Base-by-base conservation (phyloP, 345 rosid species). In the Trapa bicornis region DNA sequence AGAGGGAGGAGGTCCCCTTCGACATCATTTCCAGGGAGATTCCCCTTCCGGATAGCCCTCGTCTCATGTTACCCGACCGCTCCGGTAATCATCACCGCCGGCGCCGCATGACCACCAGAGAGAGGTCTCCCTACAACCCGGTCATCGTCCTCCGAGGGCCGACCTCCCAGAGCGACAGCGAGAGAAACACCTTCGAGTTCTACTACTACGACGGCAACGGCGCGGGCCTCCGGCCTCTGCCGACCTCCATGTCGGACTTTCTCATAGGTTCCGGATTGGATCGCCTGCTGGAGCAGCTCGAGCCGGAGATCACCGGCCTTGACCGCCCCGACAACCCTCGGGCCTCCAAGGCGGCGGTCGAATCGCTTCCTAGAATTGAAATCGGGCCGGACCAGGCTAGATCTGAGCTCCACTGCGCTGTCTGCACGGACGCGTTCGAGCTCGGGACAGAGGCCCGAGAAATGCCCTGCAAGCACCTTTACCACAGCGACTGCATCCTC, bases 391-490 rank as follows among this genome's bases (percentile, higher is more conserved):
- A 47, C 14, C 87, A 87, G 43, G 53, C 65, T 7, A 65, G 45
- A 12, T 67, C 81, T 5, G 96, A 87, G 48, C 72, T 69, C 42
- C 85, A 89, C 76, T 89, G 96, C 66, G 96, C 96, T 0, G 89
- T 89, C 1, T 89, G 93, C 62, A 89, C 70, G 50, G 96, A 89
- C 58, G 81, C 73, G 3, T 89, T 89, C 73, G 93, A 82, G 75
- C 50, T 80, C 0, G 89, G 88, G 0, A 37, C 37, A 2, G 85
- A 78, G 68, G 91, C 86, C 16, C 77, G 87, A 12, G 96, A 89
- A 80, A 80, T 89, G 87, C 93, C 96, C 32, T 89, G 96, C 77
- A 81, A 81, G 68, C 96, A 89, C 65, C 71, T 89, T 2, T 89
- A 85, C 68, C 96, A 89, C 60, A 69, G 80, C 5, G 93, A 81